Base-by-base conservation (phyloP, 225 moss, liverwort and hornwort genomes). In the Asterella californica region DNA sequence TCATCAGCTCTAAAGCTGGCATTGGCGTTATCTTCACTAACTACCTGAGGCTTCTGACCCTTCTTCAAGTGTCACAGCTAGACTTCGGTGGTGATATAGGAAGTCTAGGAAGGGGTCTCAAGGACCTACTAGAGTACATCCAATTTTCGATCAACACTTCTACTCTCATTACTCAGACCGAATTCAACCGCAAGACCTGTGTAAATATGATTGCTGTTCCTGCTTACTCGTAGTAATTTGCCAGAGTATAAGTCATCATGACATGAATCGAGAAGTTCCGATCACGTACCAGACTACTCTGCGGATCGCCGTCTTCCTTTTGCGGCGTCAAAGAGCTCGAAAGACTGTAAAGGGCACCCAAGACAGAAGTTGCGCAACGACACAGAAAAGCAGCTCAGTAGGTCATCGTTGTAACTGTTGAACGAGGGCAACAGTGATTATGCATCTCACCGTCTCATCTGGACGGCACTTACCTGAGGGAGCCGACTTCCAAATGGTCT, bases 301-400 rank as follows among this genome's bases (percentile, higher is more conserved):
- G 27, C 27, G 25, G 29, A 11, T 33, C 64, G 42, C 29, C 76
- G 18, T 77, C 64, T 77, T 64, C 77, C 77, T n/a, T 77, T 77
- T 7, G 77, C 64, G 30, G 77, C 77, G 29, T 77, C 77, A 27
- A 64, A 77, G 46, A 77, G 45, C 29, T 77, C 77, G 29, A 77
- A 77, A 19, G 77, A 64, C 77, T 76, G 76, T 2, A 71, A 25
- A 71, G 4, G 46, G 46, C 46, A 47, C n/a, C 25, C 11, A 71
- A 5, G 5, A 46, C 24, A 46, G 68, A 15, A 34, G 34, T 37
- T 15, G 38, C 21, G 32, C 19, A 69, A 15, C 37, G 30, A 1
- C 7, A 18, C 19, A 67, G 67, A 42, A 38, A 42, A 69, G 14
- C 27, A 63, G 38, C 32, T 12, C 2, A 21, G 1, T 42, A 2